Conservation (phyloP, 352 stramenopile species). For the Globisporangium spinosum region DNA sequence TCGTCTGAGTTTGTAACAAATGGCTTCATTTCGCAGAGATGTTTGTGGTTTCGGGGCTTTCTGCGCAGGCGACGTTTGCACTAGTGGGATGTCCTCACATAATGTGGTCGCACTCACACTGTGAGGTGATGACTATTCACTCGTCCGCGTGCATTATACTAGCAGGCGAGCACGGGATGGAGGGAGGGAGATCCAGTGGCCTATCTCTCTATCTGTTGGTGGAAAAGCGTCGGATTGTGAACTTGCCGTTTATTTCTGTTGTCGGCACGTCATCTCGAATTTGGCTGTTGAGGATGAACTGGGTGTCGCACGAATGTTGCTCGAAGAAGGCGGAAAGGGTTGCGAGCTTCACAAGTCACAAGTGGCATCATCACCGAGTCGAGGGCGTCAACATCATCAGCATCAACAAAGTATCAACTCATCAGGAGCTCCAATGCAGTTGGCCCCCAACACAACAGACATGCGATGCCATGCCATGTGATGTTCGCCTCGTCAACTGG, state of each 20-base stretch:
- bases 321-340: not conserved
- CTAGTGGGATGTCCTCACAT: too few species aligned
- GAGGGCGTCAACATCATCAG: not conserved
- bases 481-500: not conserved
- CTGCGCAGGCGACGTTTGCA: too few species aligned
- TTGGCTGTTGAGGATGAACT: not conserved
- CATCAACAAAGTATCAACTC: not conserved
- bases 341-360: not conserved
- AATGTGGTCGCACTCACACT: too few species aligned
- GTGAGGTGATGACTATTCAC: not conserved
- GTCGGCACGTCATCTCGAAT: not conserved
- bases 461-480: not conserved
- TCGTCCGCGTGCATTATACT: not conserved
- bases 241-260: not conserved
- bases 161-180: not conserved
- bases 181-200: too few species aligned
- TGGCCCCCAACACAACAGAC: not conserved
- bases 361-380: not conserved
- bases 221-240: not conserved
- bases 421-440: not conserved
- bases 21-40: not conserved
- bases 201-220: not conserved
- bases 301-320: constrained; percentile 2
- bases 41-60: too few species aligned
- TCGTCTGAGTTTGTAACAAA: not conserved